Conservation (phyloP, 768 basidiomycete genomes). For the Harrya chromipes region DNA sequence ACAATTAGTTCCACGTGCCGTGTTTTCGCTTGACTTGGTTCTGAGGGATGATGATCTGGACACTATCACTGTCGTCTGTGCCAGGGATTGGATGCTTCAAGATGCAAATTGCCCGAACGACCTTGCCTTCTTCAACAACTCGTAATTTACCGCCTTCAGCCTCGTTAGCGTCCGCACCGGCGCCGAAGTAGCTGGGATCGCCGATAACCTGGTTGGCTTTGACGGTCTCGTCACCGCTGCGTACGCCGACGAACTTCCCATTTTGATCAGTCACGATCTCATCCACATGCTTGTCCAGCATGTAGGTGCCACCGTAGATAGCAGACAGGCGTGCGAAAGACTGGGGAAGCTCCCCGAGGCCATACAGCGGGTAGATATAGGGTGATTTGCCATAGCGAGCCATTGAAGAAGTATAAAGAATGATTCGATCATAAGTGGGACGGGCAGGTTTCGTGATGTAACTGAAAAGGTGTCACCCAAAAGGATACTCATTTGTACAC, state of each 20-base stretch:
- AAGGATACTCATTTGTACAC: neutral
- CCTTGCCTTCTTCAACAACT: conserved; percentile 90
- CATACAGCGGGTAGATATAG: conserved; percentile 98
- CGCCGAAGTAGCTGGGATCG: conserved; percentile 95
- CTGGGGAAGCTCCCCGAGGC: conserved; percentile 97
- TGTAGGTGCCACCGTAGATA: conserved; percentile 99
- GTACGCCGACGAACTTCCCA: conserved; percentile 93
- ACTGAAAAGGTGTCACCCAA: conserved; percentile 40
- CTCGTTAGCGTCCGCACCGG: conserved; percentile 43
- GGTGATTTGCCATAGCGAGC: conserved; percentile 99
- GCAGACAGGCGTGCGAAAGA: conserved; percentile 97
- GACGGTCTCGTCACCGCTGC: conserved; percentile 84
- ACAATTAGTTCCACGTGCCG: conserved; percentile 49
- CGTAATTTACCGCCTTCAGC: conserved; percentile 73
- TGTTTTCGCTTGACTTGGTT: conserved; percentile 94
- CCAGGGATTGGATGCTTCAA: conserved; percentile 98
- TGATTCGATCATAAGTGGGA: conserved; percentile 87
- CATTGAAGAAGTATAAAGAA: conserved; percentile 98
- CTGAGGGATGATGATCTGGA: conserved; percentile 98
- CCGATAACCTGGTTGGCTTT: conserved; percentile 98
- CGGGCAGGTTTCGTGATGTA: conserved; percentile 93
- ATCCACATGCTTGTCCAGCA: conserved; percentile 95
- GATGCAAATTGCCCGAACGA: conserved; percentile 95
- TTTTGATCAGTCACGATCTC: conserved; percentile 81
- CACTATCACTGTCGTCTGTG: conserved; percentile 92